A percentile compares a stretch with the other conserved stretches of the same genome.
Evolutionary conservation across 1,139 yeast genomes (phyloP).

Genomic region (Kazachstania sp.): DNA sequence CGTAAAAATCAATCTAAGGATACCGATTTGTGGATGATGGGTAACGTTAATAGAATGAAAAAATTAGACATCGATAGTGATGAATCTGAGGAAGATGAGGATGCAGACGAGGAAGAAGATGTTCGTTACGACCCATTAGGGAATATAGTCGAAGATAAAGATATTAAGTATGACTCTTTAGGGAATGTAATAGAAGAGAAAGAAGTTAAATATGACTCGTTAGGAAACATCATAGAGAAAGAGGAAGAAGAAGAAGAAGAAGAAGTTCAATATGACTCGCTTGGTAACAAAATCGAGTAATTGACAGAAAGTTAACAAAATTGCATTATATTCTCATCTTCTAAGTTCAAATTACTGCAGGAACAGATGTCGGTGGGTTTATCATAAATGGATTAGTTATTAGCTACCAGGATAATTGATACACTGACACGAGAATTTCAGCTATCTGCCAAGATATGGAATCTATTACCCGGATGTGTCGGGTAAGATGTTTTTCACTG

Average conservation of each 20-base stretch:
- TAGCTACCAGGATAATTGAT: no score
- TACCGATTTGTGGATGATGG: conserved; percentile 71
- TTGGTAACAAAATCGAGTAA: conserved; percentile 21
- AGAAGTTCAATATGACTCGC: conserved; percentile 15
- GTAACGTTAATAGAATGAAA: conserved; percentile 53
- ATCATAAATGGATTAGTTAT: no score
- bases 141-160: conserved; percentile 18
- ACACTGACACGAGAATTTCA: no score
- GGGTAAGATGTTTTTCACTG: no score
- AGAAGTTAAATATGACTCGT: conserved; percentile 22
- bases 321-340: no score
- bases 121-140: conserved; percentile 25
- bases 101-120: conserved; percentile 22
- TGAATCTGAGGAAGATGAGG: conserved; percentile 27
- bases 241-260: conserved; percentile 14
- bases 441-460: no score
- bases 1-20: conserved; percentile 44
- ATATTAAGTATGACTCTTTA: conserved; percentile 22
- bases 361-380: no score
- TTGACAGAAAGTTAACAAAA: neutral
- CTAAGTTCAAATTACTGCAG: no score
- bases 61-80: conserved; percentile 16
- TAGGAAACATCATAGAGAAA: conserved; percentile 16
- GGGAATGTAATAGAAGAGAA: conserved; percentile 17
- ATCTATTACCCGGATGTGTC: no score